phyloP scores from a whole-genome alignment of 768 basidiomycete genomes.

The Amanita brunnescens region DNA sequence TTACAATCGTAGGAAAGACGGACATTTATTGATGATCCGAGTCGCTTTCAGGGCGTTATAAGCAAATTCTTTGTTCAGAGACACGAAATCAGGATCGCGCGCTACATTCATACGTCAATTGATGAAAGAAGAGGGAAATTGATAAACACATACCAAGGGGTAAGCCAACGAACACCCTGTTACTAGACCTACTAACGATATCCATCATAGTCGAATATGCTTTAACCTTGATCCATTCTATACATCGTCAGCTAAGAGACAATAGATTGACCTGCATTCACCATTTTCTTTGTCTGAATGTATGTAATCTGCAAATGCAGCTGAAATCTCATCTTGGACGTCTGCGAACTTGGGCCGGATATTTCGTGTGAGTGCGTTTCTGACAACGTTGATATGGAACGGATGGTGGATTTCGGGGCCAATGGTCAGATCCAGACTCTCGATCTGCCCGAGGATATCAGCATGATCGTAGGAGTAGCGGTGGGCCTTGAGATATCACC shows the following conservation, averaged over 20 bases:
- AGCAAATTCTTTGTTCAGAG: conserved; percentile 13
- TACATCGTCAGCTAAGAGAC: not conserved
- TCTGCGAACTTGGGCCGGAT: conserved; percentile 17
- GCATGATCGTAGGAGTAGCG: not conserved
- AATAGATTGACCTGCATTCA: not conserved
- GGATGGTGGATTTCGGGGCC: conserved; percentile 18
- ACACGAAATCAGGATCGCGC: conserved; percentile 14
- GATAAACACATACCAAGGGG: conserved; percentile 16
- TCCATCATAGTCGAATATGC: conserved; percentile 13
- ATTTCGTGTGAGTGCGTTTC: conserved; percentile 20
- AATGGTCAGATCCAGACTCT: conserved; percentile 29
- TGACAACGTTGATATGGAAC: conserved; percentile 19
- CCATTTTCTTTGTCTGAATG: not conserved
- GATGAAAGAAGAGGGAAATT: not conserved
- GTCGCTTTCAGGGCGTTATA: conserved; percentile 12
- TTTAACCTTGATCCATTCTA: conserved; percentile 13
- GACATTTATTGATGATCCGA: conserved; percentile 17
- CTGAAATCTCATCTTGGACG: conserved; percentile 18
- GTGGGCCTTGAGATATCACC: not conserved
- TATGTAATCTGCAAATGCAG: conserved; percentile 15
- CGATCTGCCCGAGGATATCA: conserved; percentile 11
- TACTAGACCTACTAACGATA: conserved; percentile 15
- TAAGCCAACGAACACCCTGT: conserved; percentile 19
- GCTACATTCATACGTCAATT: conserved; percentile 7
- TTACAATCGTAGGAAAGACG: conserved; percentile 18